Percentiles rank a stretch among this genome's conserved stretches.
phyloP scores from a whole-genome alignment of 495 filamentous ascomycete species.

The Talaromyces borbonicus region DNA sequence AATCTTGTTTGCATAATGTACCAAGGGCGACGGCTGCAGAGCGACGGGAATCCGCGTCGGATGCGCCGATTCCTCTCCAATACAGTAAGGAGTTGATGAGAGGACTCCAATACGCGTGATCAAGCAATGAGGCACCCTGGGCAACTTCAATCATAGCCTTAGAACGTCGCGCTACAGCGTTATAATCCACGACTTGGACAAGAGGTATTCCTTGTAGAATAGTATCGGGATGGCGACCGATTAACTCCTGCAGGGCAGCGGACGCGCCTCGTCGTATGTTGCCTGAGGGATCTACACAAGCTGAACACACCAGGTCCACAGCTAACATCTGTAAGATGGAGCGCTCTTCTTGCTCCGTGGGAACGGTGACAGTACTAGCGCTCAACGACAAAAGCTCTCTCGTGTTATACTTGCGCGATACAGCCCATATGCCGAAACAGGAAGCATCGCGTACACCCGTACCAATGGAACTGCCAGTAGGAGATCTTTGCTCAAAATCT shows the following conservation, averaged over 20 bases:
- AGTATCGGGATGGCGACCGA: conserved; percentile 82
- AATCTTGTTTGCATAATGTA: conserved; percentile 33
- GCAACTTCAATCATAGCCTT: conserved; percentile 72
- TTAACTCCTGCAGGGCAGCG: conserved; percentile 86
- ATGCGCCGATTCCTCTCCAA: conserved; percentile 78
- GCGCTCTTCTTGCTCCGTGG: conserved; percentile 17
- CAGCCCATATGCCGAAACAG: conserved; percentile 89
- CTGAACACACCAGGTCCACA: conserved; percentile 66
- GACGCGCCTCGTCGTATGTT: conserved; percentile 90
- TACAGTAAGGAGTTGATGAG: conserved; percentile 62
- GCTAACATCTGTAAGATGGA: conserved; percentile 65
- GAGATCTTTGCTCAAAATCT: conserved; percentile 73
- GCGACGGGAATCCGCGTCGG: conserved; percentile 61
- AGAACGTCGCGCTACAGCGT: conserved; percentile 78
- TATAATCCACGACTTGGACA: conserved; percentile 86
- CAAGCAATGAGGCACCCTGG: conserved; percentile 51
- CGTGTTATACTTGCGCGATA: conserved; percentile 81
- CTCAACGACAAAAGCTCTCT: conserved; percentile 59
- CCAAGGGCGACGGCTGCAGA: conserved; percentile 63
- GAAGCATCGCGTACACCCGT: conserved; percentile 94
- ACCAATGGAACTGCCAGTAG: conserved; percentile 74
- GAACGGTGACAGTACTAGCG: conserved; percentile 22
- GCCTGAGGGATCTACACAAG: conserved; percentile 79
- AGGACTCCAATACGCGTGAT: conserved; percentile 57
- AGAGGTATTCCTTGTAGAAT: conserved; percentile 71